A percentile compares a stretch with the other conserved stretches of the same genome.
These are phyloP conservation scores for Pyricularia sp. DNA, from an alignment of 2,329 filamentous ascomycete species.

Conservation along the genomic window DNA sequence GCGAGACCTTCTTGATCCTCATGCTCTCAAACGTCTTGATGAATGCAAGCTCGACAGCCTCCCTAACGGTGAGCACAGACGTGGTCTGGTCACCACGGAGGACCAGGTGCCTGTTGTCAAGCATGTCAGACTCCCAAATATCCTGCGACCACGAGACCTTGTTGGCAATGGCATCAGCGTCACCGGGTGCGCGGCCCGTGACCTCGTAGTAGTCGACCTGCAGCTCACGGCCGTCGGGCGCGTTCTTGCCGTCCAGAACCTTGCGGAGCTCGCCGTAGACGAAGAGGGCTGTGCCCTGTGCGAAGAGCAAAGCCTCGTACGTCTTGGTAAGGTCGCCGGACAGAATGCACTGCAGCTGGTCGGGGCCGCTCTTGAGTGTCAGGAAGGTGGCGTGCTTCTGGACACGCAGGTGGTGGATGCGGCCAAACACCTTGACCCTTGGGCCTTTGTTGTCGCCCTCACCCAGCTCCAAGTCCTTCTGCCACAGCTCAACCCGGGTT, in stretches of 20 bases:
- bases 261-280: constrained; percentile 77
- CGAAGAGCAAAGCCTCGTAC: constrained; percentile 82
- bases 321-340: constrained; percentile 74
- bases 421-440: constrained; percentile 69
- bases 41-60: constrained; percentile 74
- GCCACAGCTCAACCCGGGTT: constrained; percentile 59
- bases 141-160: constrained; percentile 52
- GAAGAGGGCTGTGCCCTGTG: constrained; percentile 78
- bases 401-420: constrained; percentile 70
- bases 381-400: constrained; percentile 85
- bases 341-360: constrained; percentile 76
- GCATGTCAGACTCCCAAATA: constrained; percentile 33
- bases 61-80: constrained; percentile 80
- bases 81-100: constrained; percentile 77
- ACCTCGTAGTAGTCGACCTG: constrained; percentile 85
- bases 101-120: constrained; percentile 70
- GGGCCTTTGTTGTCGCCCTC: constrained; percentile 52
- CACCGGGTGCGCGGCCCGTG: constrained; percentile 69
- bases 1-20: constrained; percentile 72
- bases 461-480: constrained; percentile 30
- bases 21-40: constrained; percentile 68
- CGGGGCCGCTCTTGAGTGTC: constrained; percentile 77
- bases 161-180: constrained; percentile 88
- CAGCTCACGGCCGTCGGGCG: constrained; percentile 77
- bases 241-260: constrained; percentile 68